A percentile compares a stretch with the other conserved stretches of the same genome.
phyloP scores from a whole-genome alignment of 805 yeast genomes.

The Candida maris region DNA sequence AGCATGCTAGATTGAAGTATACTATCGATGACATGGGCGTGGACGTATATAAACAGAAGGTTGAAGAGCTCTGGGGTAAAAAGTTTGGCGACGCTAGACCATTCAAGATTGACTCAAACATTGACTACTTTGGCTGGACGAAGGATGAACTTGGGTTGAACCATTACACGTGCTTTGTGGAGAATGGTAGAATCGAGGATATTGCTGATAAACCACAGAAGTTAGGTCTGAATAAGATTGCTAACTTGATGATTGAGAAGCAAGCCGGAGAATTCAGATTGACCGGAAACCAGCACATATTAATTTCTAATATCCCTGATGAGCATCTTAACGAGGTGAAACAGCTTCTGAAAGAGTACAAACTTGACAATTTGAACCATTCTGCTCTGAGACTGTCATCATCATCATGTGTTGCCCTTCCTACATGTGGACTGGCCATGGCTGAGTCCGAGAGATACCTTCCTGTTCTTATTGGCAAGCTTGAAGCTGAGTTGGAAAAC shows the following conservation, averaged over 20 bases:
- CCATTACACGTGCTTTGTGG: constrained; percentile 92
- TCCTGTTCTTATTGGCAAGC: constrained; percentile 75
- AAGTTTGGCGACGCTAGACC: constrained; percentile 66
- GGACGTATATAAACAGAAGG: constrained; percentile 72
- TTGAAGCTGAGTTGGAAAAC: constrained; percentile 86
- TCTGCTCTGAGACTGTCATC: constrained; percentile 85
- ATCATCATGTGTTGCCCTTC: constrained; percentile 97
- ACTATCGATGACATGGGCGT: constrained; percentile 94
- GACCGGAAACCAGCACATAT: constrained; percentile 93
- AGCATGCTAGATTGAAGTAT: constrained; percentile 96
- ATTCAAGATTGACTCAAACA: constrained; percentile 78
- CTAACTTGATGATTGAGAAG: constrained; percentile 56
- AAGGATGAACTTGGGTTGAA: constrained; percentile 78
- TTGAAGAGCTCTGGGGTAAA: constrained; percentile 79
- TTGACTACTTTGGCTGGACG: constrained; percentile 92
- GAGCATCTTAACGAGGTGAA: constrained; percentile 62
- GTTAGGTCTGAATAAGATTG: constrained; percentile 77
- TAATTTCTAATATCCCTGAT: constrained; percentile 70
- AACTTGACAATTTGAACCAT: constrained; percentile 77
- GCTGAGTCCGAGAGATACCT: constrained; percentile 94
- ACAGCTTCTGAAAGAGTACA: constrained; percentile 61
- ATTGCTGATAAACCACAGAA: constrained; percentile 87
- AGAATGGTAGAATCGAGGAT: constrained; percentile 95
- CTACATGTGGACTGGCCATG: constrained; percentile 98
- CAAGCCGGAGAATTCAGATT: constrained; percentile 84